phyloP scores from a whole-genome alignment of 768 basidiomycete genomes.

The Mycena rebaudengoi region DNA sequence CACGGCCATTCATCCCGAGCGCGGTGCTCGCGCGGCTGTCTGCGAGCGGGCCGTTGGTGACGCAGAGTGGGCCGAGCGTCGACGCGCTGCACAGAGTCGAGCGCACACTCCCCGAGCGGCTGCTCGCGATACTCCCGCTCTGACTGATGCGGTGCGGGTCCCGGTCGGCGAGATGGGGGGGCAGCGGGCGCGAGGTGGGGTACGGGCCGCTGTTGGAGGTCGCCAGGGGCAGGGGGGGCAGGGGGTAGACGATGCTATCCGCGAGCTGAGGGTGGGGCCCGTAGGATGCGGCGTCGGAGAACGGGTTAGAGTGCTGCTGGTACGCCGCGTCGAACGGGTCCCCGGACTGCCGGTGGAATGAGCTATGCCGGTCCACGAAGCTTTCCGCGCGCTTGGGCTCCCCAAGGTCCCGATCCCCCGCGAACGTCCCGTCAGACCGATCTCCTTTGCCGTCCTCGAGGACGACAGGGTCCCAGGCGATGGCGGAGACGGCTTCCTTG shows the following conservation, averaged over 20 bases:
- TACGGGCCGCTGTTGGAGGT: constrained; percentile 25
- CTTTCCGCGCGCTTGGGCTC: constrained; percentile 47
- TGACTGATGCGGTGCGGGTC: constrained; percentile 15
- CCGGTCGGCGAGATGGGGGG: constrained; percentile 39
- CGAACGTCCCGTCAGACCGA: constrained; percentile 32
- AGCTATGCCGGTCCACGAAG: constrained; percentile 29
- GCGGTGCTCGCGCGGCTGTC: constrained; percentile 40
- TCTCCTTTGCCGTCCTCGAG: constrained; percentile 33
- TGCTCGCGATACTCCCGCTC: constrained; percentile 8
- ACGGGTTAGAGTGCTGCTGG: constrained; percentile 17
- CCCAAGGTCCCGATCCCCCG: constrained; percentile 52
- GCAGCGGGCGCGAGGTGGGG: constrained; percentile 34
- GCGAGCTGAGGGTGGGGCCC: constrained; percentile 29
- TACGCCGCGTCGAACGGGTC: constrained; percentile 14
- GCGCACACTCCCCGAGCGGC: constrained; percentile 22
- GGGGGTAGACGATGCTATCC: constrained; percentile 31
- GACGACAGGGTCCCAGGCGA: constrained; percentile 32
- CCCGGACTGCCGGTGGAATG: constrained; percentile 31
- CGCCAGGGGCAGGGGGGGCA: constrained; percentile 22
- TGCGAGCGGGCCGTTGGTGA: constrained; percentile 55
- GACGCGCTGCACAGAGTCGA: constrained; percentile 30
- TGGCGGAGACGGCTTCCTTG: constrained; percentile 44
- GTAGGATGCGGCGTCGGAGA: constrained; percentile 29
- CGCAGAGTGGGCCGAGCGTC: constrained; percentile 54
- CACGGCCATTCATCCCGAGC: constrained; percentile 24